Evolutionary conservation across 179 eudicot genomes (phyloP).

Genomic region (Nepenthes alata): DNA sequence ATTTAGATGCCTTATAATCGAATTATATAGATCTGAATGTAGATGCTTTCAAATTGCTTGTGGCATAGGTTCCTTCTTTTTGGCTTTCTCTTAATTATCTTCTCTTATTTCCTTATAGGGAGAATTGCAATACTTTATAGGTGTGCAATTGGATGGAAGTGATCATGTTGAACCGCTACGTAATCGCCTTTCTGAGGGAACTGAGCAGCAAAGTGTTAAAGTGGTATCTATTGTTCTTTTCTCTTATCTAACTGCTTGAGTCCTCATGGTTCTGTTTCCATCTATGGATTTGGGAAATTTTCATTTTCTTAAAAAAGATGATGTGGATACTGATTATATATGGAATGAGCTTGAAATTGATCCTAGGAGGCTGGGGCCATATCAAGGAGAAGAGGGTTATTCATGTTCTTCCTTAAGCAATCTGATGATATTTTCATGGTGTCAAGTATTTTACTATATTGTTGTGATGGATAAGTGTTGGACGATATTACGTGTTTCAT

Average conservation of each 20-base stretch:
- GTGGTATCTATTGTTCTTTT: constrained; percentile 16
- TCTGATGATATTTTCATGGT: too few species aligned
- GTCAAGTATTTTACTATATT: too few species aligned
- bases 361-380: too few species aligned
- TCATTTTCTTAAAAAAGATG: too few species aligned
- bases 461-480: too few species aligned
- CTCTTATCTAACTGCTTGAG: neutral
- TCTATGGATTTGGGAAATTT: neutral
- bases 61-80: neutral
- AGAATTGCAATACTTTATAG: constrained; percentile 43
- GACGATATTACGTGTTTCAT: too few species aligned
- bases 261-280: neutral
- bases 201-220: constrained; percentile 35
- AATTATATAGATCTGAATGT: neutral
- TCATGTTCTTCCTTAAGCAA: too few species aligned
- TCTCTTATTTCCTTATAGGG: constrained; percentile 21
- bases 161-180: constrained; percentile 41
- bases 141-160: constrained; percentile 49
- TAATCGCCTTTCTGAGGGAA: constrained; percentile 34
- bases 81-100: constrained; percentile 5
- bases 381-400: too few species aligned
- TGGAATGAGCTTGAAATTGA: too few species aligned
- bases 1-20: too few species aligned
- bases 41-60: neutral
- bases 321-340: too few species aligned